Evolutionary conservation across 2,329 filamentous ascomycete species (phyloP).

Genomic region (Alternaria arborescens): DNA sequence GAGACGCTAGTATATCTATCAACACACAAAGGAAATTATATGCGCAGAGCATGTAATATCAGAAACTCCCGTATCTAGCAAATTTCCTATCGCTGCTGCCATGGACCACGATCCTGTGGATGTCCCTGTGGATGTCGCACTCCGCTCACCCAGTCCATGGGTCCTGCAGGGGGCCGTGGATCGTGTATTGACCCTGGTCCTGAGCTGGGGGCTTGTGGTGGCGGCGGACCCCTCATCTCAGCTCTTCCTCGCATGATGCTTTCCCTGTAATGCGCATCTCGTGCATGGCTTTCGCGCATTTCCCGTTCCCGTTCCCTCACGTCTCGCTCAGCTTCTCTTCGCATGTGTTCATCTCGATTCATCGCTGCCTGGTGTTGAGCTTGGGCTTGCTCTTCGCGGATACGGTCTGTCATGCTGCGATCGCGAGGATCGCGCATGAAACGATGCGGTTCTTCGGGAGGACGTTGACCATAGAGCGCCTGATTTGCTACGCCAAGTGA

Average conservation of each 20-base stretch:
- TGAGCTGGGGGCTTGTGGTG: constrained; percentile 20
- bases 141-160: constrained; percentile 34
- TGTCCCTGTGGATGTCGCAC: constrained; percentile 30
- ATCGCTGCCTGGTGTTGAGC: constrained; percentile 36
- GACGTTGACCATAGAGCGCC: constrained; percentile 37
- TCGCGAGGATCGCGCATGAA: constrained; percentile 32
- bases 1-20: background rate
- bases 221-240: constrained; percentile 27
- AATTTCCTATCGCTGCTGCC: constrained; percentile 24
- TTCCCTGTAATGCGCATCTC: constrained; percentile 32
- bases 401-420: constrained; percentile 38
- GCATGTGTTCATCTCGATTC: constrained; percentile 35
- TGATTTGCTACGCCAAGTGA: constrained; percentile 39
- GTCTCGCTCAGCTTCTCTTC: constrained; percentile 35
- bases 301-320: constrained; percentile 33
- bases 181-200: constrained; percentile 27
- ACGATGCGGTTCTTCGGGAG: constrained; percentile 40
- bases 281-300: constrained; percentile 27
- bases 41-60: constrained; percentile 2
- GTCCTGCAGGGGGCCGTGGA: constrained; percentile 23
- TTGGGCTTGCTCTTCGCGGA: constrained; percentile 39
- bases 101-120: constrained; percentile 25
- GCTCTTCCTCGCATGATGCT: constrained; percentile 27
- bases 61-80: background rate
- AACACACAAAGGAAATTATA: constrained; percentile 4